Conservation (phyloP, 2,329 filamentous ascomycete species). For the Colletotrichum shisoi region DNA sequence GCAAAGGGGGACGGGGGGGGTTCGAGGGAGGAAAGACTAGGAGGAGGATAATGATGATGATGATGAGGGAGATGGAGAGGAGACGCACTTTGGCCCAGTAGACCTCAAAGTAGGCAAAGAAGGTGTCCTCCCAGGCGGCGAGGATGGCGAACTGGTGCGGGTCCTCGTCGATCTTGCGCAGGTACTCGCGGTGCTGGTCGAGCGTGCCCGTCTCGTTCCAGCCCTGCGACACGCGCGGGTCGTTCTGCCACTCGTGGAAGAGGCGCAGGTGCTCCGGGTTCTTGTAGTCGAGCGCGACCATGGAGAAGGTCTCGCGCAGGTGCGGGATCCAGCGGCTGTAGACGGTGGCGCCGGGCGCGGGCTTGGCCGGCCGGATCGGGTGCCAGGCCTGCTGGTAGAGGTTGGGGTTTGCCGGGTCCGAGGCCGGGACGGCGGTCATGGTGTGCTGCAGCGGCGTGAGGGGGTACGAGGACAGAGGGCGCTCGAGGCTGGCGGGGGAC, state of each 20-base stretch:
- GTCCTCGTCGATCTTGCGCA: slow-evolving; percentile 72
- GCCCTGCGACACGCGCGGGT: slow-evolving; percentile 78
- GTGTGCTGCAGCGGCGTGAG: slow-evolving; percentile 59
- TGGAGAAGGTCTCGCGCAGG: slow-evolving; percentile 77
- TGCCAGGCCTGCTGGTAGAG: slow-evolving; percentile 67
- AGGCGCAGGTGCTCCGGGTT: slow-evolving; percentile 70
- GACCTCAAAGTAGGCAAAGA: slow-evolving; percentile 81
- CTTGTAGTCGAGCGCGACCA: slow-evolving; percentile 74
- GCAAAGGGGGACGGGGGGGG: slow-evolving; percentile 31
- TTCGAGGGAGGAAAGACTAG: not conserved
- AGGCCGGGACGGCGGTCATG: slow-evolving; percentile 50
- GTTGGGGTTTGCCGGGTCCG: slow-evolving; percentile 53
- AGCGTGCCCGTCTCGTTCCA: slow-evolving; percentile 82
- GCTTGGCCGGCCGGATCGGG: slow-evolving; percentile 75
- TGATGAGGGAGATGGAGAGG: not conserved
- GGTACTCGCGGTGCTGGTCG: slow-evolving; percentile 76
- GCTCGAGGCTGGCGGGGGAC: slow-evolving; percentile 48
- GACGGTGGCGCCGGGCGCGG: slow-evolving; percentile 71
- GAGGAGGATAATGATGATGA: slow-evolving; percentile 23
- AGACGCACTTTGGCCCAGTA: slow-evolving; percentile 74
- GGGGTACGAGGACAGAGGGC: slow-evolving; percentile 57
- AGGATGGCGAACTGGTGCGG: slow-evolving; percentile 75
- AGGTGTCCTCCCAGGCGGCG: slow-evolving; percentile 73
- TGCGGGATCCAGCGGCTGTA: slow-evolving; percentile 84
- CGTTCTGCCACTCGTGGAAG: slow-evolving; percentile 85